These are phyloP conservation scores for Arabidopsis arenosa DNA, from an alignment of 345 rosid genomes.

Conservation along the genomic window DNA sequence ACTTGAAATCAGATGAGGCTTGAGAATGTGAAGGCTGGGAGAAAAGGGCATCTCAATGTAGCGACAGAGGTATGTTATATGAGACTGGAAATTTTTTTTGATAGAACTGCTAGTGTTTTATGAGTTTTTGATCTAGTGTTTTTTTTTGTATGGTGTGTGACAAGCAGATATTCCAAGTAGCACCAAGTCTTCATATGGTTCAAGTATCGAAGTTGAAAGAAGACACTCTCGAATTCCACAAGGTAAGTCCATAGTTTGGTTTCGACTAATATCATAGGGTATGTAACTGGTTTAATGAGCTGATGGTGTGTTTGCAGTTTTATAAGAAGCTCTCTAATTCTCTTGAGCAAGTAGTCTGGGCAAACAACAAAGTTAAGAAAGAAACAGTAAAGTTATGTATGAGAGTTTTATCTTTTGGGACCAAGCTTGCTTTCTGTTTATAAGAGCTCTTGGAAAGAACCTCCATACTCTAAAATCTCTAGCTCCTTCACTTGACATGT, in stretches of 20 bases:
- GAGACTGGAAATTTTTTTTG: neutral
- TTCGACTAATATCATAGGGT: too few species aligned
- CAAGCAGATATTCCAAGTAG: constrained; percentile 85
- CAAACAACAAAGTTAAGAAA: too few species aligned
- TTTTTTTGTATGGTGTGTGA: constrained; percentile 20
- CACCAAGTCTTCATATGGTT: constrained; percentile 97
- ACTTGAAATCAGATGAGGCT: constrained; percentile 73
- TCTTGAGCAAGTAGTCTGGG: too few species aligned
- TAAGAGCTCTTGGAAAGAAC: too few species aligned
- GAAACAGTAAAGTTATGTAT: too few species aligned
- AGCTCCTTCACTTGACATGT: too few species aligned
- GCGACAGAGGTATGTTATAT: constrained; percentile 73
- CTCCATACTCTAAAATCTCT: too few species aligned
- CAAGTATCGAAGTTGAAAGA: constrained; percentile 94
- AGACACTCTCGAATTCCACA: constrained; percentile 86
- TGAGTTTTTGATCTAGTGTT: constrained; percentile 1
- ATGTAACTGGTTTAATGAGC: too few species aligned
- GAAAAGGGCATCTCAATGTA: constrained; percentile 91
- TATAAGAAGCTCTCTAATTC: too few species aligned
- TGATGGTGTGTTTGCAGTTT: too few species aligned
- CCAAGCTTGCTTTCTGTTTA: too few species aligned
- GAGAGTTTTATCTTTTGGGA: too few species aligned
- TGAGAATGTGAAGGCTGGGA: constrained; percentile 85
- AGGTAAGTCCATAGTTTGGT: constrained; percentile 49
- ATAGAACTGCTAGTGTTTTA: constrained; percentile 14